phyloP scores from a whole-genome alignment of 352 stramenopile genomes.

The Globisporangium solare region DNA sequence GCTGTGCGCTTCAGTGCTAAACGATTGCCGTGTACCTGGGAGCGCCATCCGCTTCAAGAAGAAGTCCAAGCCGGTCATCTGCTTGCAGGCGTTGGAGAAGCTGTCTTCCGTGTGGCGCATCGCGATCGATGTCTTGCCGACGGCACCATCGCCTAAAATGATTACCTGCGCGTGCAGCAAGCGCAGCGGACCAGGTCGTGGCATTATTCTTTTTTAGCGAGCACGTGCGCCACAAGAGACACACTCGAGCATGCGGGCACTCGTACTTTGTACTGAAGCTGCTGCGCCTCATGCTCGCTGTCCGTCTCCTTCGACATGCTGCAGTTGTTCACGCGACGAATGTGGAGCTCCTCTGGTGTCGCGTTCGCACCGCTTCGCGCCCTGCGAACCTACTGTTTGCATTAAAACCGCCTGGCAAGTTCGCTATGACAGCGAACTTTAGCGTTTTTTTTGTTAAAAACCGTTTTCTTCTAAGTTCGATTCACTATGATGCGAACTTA shows the following conservation, averaged over 20 bases:
- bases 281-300: slow-evolving; percentile 73
- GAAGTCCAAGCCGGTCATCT: slow-evolving; percentile 95
- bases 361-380: slow-evolving; percentile 2
- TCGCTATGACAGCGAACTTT: too few relatives aligned
- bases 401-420: too few relatives aligned
- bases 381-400: neutral
- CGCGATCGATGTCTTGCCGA: slow-evolving; percentile 94
- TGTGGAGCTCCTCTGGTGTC: too few relatives aligned
- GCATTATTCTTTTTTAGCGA: too few relatives aligned
- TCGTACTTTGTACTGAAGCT: slow-evolving; percentile 85
- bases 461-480: too few relatives aligned
- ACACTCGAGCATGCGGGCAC: neutral
- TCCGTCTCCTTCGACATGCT: slow-evolving; percentile 82
- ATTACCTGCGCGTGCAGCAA: slow-evolving; percentile 83
- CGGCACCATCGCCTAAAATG: slow-evolving; percentile 90
- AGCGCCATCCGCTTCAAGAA: slow-evolving; percentile 93
- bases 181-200: slow-evolving; percentile 1
- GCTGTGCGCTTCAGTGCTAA: neutral
- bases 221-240: too few relatives aligned
- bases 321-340: neutral
- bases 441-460: too few relatives aligned
- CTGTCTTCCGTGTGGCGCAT: slow-evolving; percentile 90
- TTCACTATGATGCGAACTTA: too few relatives aligned
- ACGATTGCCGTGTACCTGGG: slow-evolving; percentile 39
- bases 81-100: slow-evolving; percentile 93